Base-by-base conservation (phyloP, 179 eudicot genomes). In the Beta lomatogona region DNA sequence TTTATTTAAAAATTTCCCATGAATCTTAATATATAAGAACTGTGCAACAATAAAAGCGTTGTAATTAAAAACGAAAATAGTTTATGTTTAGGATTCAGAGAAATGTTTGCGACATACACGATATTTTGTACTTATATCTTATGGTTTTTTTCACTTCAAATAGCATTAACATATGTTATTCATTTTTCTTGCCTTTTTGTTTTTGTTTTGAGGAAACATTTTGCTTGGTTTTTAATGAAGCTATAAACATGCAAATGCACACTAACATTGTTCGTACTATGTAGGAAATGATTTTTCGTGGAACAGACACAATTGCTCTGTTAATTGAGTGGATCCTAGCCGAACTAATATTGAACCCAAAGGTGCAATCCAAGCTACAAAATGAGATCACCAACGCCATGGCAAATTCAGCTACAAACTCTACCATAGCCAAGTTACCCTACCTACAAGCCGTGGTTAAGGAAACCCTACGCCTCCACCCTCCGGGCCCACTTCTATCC, bases 241-340 rank as follows among this genome's bases (percentile, higher is more conserved):
- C 52, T 63, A 16, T 36, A 19, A 9, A 7, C 41, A 50, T 48
- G 5, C 11, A 6, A 5, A n/a, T 3, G 41, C 11, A 22, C 9
- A 21, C 15, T 64, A 64, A 64, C 68, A 25, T 25, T 25, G 2
- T 64, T 22, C 28, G 2, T 25, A 28, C 3, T 67, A 2, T 60
- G 9, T 50, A 91, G 93, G 94, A 91, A 82, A 91, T 91, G 93
- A 86, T 91, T 13, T 91, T 91, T 61, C 79, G 94, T 4, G 94
- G 94, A 8, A 91, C 93, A 0, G 91, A 91, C 63, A 90, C 94
- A 36, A 86, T 90, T 3, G 90, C 94, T 0, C 83, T 91, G 1
- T 57, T 89, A 31, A 91, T 92, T 0, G 94, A 91, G 36, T 91
- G 94, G 94, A 80, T 88, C 41, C 68, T 91, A 85, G 94, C 93